Evolutionary conservation across 2,329 filamentous ascomycete genomes (phyloP), one percentile per base, ranked within the genome.

Genomic region (Talaromyces funiculosus): DNA sequence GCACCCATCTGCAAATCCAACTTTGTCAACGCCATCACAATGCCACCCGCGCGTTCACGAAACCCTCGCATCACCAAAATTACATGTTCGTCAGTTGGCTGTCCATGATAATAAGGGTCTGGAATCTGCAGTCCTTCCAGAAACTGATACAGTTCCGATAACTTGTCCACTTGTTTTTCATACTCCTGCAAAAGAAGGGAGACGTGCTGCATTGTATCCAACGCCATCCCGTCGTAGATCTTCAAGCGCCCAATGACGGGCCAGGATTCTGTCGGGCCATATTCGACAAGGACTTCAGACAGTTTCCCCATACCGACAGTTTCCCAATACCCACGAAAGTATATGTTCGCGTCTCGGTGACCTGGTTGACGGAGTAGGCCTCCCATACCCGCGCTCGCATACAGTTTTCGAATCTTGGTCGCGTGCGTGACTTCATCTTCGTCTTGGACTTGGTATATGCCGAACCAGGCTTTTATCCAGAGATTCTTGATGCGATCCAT

Each of bases 391-490:
- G 67, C 62, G 3, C 67, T 63, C 2, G 57, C 57, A 26, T 63
- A 68, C 20, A 69, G 64, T 10, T 59, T 53, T 8, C 65, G 59
- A 1, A 69, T 57, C 26, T 63, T 57, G 26, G 64, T 61, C 20
- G 60, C 47, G n/a, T 68, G 64, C 12, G 45, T 64, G 14, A 54
- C 58, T 24, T 54, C 58, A 4, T 63, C 24, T 22, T 47, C 49
- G 22, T 65, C 57, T 29, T 66, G 43, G n/a, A 66, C 57, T 45
- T 68, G 64, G 38, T 68, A 67, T 9, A 69, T 61, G 2, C 65
- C 66, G 20, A 67, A 58, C 65, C 66, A 68, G 29, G 66, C 58
- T 10, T 53, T 63, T 22, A 58, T 63, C 66, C 65, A 69, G n/a
- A 63, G 57, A 14, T 12, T 7, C 2, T 53, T 61, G 26, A 57